These are phyloP conservation scores for Diaporthe vexans DNA, from an alignment of 2,329 filamentous ascomycete species.

Conservation along the genomic window DNA sequence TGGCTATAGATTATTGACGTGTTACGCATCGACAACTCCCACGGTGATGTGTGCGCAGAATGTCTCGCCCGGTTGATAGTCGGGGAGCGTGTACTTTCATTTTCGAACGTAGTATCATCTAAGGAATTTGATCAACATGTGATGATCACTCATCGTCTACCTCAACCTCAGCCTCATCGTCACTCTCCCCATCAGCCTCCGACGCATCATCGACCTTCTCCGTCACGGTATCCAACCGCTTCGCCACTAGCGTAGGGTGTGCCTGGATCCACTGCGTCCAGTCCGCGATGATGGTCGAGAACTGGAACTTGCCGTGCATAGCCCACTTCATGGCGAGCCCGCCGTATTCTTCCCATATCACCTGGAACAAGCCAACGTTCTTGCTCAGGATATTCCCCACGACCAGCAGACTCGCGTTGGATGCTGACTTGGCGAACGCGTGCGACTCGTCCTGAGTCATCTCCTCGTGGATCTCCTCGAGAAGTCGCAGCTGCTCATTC, in stretches of 20 bases:
- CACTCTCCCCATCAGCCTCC: neutral
- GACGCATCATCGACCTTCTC: neutral
- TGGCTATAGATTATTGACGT: conserved; percentile 45
- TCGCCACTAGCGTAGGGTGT: conserved; percentile 37
- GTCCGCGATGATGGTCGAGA: conserved; percentile 74
- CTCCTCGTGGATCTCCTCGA: conserved; percentile 78
- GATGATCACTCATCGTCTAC: conserved; percentile 3
- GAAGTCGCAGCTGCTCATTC: conserved; percentile 66
- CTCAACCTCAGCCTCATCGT: neutral
- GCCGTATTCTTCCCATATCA: conserved; percentile 61
- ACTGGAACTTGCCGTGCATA: conserved; percentile 37
- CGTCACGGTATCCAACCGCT: conserved; percentile 8
- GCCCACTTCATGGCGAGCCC: conserved; percentile 60
- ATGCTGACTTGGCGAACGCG: conserved; percentile 81
- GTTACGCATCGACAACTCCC: neutral
- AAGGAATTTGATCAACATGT: neutral
- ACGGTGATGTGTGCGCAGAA: neutral
- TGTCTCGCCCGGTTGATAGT: neutral
- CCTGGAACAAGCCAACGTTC: conserved; percentile 50
- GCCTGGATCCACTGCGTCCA: conserved; percentile 77
- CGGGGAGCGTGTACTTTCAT: neutral
- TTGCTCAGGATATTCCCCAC: conserved; percentile 71
- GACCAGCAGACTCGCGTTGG: conserved; percentile 77
- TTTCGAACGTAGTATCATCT: neutral
- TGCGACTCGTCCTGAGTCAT: conserved; percentile 74